Base-by-base conservation (phyloP, 2,329 filamentous ascomycete species). In the Chaetomiaceae sp. region DNA sequence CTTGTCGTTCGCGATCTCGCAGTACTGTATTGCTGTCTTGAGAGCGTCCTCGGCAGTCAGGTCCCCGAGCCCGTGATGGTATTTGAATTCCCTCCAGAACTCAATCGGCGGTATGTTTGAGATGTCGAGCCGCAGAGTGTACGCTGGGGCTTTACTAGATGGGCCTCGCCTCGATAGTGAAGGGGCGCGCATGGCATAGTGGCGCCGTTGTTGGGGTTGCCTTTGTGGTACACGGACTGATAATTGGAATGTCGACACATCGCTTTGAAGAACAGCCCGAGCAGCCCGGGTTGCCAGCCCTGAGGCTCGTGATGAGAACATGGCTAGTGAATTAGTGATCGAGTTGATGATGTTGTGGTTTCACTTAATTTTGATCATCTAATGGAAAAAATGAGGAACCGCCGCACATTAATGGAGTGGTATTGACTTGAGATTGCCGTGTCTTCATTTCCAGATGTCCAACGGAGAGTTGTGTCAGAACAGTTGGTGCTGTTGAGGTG, bases 101-200 rank as follows among this genome's bases (percentile, higher is more conserved):
- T 57, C 42, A 1, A 61, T 51, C 0, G 57, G 54, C 1, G 69
- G 69, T 5, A 69, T 53, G n/a, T 70, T 65, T 34, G 23, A 7
- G 11, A 8, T 2, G 6, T 40, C 14, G 36, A 54, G 46, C n/a
- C 31, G 27, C 20, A 20, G 9, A 15, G 11, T 36, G 19, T n/a
- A n/a, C n/a, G n/a, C n/a, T n/a, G n/a, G n/a, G n/a, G n/a, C n/a
- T n/a, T n/a, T n/a, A n/a, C n/a, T n/a, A n/a, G n/a, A n/a, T n/a
- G n/a, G n/a, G n/a, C n/a, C n/a, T 19, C 20, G 27, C 20, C 12
- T 45, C 20, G 3, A n/a, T 15, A 50, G 11, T 6, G 42, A 44
- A 12, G 47, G 47, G 20, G 25, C 25, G n/a, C 12, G 43, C 19
- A 37, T 46, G 1, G 39, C 48, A 45, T 48, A 52, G 2, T 25